phyloP scores from a whole-genome alignment of 2,329 filamentous ascomycete genomes.

The Leptographium flavum region DNA sequence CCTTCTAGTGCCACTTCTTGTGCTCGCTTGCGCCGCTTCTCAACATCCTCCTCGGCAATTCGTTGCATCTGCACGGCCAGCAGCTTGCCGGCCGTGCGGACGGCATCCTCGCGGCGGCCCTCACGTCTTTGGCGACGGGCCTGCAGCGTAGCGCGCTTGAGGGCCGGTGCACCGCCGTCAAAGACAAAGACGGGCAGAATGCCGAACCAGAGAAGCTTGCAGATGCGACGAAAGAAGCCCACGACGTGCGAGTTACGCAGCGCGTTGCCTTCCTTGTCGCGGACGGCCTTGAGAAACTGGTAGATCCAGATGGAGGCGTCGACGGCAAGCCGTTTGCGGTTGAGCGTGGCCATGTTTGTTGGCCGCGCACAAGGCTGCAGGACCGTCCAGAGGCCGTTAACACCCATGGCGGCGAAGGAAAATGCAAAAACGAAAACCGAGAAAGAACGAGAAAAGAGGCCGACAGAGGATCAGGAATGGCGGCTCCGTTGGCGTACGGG shows the following conservation, averaged over 20 bases:
- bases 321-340: constrained; percentile 88
- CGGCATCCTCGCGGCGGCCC: constrained; percentile 83
- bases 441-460: not conserved
- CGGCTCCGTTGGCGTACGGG: no score
- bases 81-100: constrained; percentile 77
- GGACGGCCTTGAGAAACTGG: constrained; percentile 96
- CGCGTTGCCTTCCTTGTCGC: constrained; percentile 95
- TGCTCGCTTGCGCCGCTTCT: constrained; percentile 39
- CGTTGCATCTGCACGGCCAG: constrained; percentile 91
- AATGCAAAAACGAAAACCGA: not conserved
- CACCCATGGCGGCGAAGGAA: constrained; percentile 60
- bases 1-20: constrained; percentile 24
- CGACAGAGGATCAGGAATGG: no score
- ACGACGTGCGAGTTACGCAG: constrained; percentile 91
- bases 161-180: constrained; percentile 78
- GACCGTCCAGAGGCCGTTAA: constrained; percentile 94
- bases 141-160: constrained; percentile 85
- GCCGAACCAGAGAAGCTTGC: constrained; percentile 92
- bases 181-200: constrained; percentile 97
- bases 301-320: constrained; percentile 99
- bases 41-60: constrained; percentile 70
- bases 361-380: constrained; percentile 89
- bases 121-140: constrained; percentile 67
- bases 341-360: constrained; percentile 90
- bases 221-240: constrained; percentile 95